Conservation (phyloP, 306 rosid species). For the Vigna radiata region DNA sequence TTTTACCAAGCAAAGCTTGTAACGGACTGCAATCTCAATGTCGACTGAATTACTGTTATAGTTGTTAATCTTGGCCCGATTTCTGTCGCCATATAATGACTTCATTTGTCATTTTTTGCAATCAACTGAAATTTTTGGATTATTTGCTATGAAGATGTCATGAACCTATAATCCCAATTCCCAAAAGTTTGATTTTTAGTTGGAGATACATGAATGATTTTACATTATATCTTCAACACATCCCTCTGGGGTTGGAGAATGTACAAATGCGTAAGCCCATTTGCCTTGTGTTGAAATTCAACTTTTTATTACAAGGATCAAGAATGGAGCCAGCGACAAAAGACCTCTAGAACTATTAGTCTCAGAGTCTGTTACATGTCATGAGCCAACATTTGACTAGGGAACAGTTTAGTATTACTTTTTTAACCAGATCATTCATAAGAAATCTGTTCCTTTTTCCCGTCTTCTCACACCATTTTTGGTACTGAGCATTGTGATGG, state of each 20-base stretch:
- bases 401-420: background rate
- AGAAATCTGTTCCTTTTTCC: background rate
- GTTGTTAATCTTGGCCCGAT: background rate
- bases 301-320: too few relatives aligned
- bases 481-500: constrained; percentile 5
- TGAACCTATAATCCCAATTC: background rate
- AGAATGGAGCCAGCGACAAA: too few relatives aligned
- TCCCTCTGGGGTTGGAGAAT: background rate
- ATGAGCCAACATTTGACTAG: background rate
- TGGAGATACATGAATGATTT: background rate
- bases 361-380: background rate
- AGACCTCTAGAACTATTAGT: too few relatives aligned
- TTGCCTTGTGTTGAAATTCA: too few relatives aligned
- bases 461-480: constrained; percentile 7
- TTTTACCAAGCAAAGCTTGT: constrained; percentile 8
- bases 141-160: constrained; percentile 13
- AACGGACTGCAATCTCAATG: background rate
- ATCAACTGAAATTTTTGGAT: background rate
- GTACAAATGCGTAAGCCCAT: too few relatives aligned
- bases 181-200: background rate
- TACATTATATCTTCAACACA: background rate
- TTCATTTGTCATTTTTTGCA: constrained; percentile 7
- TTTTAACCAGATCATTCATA: background rate
- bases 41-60: constrained; percentile 13
- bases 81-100: background rate